A percentile compares a stretch with the other conserved stretches of the same genome.
These are phyloP conservation scores for Paspalum vaginatum DNA, from an alignment of 176 grass and related monocot species.

Conservation along the genomic window DNA sequence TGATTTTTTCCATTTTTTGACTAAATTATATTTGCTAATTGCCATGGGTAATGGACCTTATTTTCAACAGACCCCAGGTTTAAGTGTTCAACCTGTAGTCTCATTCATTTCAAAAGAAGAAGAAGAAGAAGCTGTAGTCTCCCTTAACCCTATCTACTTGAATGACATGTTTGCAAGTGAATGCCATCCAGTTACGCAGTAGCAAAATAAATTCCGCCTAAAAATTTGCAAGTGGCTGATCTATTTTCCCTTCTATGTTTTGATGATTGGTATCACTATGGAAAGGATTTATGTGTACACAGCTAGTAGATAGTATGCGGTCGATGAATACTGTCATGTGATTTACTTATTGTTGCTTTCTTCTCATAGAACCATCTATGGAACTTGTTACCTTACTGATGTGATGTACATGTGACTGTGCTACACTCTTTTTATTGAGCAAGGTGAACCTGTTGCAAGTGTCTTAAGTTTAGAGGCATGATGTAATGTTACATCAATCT, in stretches of 20 bases:
- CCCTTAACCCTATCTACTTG: neutral
- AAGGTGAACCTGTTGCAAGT: slow-evolving; percentile 21
- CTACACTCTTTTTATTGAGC: neutral
- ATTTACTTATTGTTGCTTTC: neutral
- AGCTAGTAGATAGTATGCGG: neutral
- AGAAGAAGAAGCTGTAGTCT: neutral
- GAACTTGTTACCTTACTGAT: slow-evolving; percentile 2
- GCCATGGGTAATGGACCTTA: neutral
- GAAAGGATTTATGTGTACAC: neutral
- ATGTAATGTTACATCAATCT: slow-evolving; percentile 5
- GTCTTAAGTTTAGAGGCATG: neutral
- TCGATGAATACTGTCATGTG: neutral
- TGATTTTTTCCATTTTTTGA: neutral
- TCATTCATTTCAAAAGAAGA: neutral
- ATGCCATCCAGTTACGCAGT: neutral
- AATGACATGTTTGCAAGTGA: neutral
- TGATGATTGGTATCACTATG: slow-evolving; percentile 2
- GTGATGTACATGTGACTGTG: slow-evolving; percentile 4
- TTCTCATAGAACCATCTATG: slow-evolving; percentile 14
- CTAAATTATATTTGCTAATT: neutral
- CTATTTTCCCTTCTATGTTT: neutral
- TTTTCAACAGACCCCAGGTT: neutral
- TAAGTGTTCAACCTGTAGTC: neutral
- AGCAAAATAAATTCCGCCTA: neutral
- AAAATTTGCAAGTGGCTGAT: neutral